Percentiles rank a stretch among this genome's conserved stretches.
Conservation (phyloP, 352 stramenopile species). For the Peronospora farinosa region DNA sequence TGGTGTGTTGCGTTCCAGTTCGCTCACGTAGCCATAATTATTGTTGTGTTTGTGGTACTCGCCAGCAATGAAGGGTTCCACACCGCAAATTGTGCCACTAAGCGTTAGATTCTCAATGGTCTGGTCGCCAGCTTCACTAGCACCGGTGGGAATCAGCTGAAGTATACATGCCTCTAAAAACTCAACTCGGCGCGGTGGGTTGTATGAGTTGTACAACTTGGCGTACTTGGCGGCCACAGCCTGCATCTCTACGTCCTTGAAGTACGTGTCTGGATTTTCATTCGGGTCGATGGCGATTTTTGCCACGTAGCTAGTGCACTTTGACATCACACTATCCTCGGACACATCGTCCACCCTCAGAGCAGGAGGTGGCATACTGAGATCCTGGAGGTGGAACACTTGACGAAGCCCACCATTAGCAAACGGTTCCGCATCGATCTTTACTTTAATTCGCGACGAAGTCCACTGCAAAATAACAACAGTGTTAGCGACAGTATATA, state of each 20-base stretch:
- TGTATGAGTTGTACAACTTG: constrained; percentile 77
- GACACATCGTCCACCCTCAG: constrained; percentile 8
- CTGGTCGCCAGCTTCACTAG: constrained; percentile 19
- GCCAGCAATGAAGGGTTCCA: constrained; percentile 71
- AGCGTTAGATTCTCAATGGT: constrained; percentile 44
- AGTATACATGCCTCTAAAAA: constrained; percentile 75
- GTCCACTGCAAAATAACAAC: constrained; percentile 39
- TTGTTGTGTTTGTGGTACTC: constrained; percentile 85
- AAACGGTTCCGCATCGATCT: constrained; percentile 64
- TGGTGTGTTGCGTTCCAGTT: constrained; percentile 70
- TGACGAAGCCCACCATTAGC: constrained; percentile 52
- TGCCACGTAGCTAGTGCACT: constrained; percentile 53
- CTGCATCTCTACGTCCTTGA: constrained; percentile 84
- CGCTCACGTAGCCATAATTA: constrained; percentile 77
- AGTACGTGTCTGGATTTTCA: constrained; percentile 79
- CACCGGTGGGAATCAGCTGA: constrained; percentile 44
- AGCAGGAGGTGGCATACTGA: constrained; percentile 31
- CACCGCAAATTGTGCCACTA: constrained; percentile 62
- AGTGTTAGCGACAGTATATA: not conserved
- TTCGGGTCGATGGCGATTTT: constrained; percentile 78
- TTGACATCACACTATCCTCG: constrained; percentile 24
- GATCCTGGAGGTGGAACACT: constrained; percentile 67
- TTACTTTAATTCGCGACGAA: constrained; percentile 62
- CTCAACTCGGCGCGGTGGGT: constrained; percentile 65
- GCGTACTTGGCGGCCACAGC: constrained; percentile 74